These are phyloP conservation scores for Aspergillus panamensis DNA, from an alignment of 495 filamentous ascomycete genomes.

Conservation along the genomic window DNA sequence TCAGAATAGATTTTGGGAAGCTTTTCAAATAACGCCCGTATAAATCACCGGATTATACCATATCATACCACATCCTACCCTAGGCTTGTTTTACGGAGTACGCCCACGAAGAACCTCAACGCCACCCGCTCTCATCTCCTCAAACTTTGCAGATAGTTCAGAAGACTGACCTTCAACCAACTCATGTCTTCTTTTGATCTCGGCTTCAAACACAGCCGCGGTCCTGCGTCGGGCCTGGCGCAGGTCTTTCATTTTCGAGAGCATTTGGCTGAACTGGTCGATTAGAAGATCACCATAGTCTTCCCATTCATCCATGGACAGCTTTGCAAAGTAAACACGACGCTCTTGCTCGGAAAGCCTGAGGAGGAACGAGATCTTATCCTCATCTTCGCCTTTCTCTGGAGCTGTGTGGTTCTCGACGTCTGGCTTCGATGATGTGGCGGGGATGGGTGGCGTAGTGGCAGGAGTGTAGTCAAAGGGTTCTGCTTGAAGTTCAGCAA, in stretches of 20 bases:
- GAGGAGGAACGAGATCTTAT: constrained; percentile 32
- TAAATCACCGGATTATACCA: no score
- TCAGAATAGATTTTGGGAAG: no score
- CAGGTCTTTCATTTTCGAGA: constrained; percentile 60
- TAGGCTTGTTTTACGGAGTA: constrained; percentile 22
- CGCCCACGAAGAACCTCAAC: constrained; percentile 42
- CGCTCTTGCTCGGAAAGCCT: constrained; percentile 44
- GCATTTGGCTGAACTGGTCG: constrained; percentile 59
- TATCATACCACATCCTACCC: no score
- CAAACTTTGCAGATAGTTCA: constrained; percentile 39
- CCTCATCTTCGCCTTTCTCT: constrained; percentile 15
- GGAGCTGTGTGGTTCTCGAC: constrained; percentile 11
- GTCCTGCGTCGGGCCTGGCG: constrained; percentile 63
- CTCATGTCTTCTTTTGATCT: constrained; percentile 54
- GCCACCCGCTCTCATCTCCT: constrained; percentile 44
- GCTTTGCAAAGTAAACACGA: constrained; percentile 56
- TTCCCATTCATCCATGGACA: constrained; percentile 75
- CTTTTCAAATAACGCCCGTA: no score
- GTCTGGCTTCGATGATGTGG: constrained; percentile 8
- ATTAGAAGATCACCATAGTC: constrained; percentile 77
- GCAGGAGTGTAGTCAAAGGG: constrained; percentile 41
- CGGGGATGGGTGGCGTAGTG: not conserved
- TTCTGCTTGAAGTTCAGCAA: constrained; percentile 42
- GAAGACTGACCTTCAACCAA: constrained; percentile 33
- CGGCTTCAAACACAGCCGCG: constrained; percentile 63